Evolutionary conservation across 441 rosid species (phyloP).

Genomic region (Corymbia calophylla): DNA sequence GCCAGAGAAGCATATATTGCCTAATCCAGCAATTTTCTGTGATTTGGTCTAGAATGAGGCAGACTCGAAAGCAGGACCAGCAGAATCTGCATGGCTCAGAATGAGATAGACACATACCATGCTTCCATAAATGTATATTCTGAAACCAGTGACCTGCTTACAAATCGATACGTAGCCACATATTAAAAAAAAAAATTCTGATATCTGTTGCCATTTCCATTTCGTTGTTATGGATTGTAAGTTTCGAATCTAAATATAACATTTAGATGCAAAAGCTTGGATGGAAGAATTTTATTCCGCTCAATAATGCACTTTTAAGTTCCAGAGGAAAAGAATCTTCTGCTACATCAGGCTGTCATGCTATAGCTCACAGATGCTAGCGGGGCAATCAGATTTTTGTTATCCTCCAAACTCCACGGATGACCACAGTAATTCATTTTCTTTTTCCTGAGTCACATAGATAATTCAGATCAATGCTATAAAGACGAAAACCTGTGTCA

Average conservation of each 20-base stretch:
- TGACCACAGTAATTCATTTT: not conserved
- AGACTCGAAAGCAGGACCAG: not conserved
- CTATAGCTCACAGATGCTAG: not conserved
- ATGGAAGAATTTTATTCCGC: not conserved
- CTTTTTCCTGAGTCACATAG: not conserved
- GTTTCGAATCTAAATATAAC: not conserved
- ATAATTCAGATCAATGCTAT: not conserved
- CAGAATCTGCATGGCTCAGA: not conserved
- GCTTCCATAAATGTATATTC: no score
- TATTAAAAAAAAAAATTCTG: no score
- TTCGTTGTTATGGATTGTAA: not conserved
- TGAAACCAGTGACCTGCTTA: no score
- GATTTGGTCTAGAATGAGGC: not conserved
- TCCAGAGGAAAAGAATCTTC: no score
- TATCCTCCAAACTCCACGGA: not conserved
- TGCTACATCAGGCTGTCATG: not conserved
- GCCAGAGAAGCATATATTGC: not conserved
- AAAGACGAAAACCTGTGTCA: not conserved
- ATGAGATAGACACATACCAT: not conserved
- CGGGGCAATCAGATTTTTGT: not conserved
- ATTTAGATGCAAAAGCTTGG: not conserved
- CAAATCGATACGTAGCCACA: no score
- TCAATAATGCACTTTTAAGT: not conserved
- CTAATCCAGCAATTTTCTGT: not conserved
- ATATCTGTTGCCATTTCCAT: no score